Conservation (phyloP, 1,284 basidiomycete species). For the Taiwanofungus camphoratus region DNA sequence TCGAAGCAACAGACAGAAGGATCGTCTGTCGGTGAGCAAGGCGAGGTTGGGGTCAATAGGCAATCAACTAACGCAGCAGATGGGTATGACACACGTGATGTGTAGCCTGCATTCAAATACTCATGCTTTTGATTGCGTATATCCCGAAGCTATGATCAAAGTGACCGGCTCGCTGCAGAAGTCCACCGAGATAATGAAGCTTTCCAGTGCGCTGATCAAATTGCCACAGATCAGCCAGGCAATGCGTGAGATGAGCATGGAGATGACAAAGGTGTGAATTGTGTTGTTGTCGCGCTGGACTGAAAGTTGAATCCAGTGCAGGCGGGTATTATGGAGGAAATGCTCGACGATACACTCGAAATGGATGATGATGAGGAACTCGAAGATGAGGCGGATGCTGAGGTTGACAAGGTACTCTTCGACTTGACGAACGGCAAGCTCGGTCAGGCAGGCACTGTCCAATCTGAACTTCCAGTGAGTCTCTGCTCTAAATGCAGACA, state of each 20-base stretch:
- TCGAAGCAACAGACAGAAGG: slow-evolving; percentile 90
- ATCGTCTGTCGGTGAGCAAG: slow-evolving; percentile 88
- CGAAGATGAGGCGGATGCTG: slow-evolving; percentile 94
- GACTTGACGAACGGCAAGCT: slow-evolving; percentile 96
- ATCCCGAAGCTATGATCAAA: slow-evolving; percentile 82
- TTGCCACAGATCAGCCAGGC: slow-evolving; percentile 88
- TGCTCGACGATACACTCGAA: slow-evolving; percentile 84
- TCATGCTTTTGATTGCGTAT: slow-evolving; percentile 1
- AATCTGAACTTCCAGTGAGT: slow-evolving; percentile 76
- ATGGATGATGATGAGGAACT: slow-evolving; percentile 91
- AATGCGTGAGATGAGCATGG: slow-evolving; percentile 98
- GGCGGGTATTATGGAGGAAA: slow-evolving; percentile 93
- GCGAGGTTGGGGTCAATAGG: slow-evolving; percentile 90
- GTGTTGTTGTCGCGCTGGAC: not conserved
- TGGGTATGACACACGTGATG: slow-evolving; percentile 51
- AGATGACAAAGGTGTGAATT: slow-evolving; percentile 88
- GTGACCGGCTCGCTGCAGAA: slow-evolving; percentile 96
- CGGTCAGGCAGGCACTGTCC: slow-evolving; percentile 74
- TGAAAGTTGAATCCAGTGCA: slow-evolving; percentile 26
- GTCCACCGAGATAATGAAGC: slow-evolving; percentile 98
- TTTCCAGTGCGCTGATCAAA: slow-evolving; percentile 88
- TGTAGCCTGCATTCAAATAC: not conserved
- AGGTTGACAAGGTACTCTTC: slow-evolving; percentile 95
- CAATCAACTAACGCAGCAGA: slow-evolving; percentile 88
- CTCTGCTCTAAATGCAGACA: not conserved